Conservation (phyloP, 352 stramenopile genomes). For the Phytophthora hybrid region DNA sequence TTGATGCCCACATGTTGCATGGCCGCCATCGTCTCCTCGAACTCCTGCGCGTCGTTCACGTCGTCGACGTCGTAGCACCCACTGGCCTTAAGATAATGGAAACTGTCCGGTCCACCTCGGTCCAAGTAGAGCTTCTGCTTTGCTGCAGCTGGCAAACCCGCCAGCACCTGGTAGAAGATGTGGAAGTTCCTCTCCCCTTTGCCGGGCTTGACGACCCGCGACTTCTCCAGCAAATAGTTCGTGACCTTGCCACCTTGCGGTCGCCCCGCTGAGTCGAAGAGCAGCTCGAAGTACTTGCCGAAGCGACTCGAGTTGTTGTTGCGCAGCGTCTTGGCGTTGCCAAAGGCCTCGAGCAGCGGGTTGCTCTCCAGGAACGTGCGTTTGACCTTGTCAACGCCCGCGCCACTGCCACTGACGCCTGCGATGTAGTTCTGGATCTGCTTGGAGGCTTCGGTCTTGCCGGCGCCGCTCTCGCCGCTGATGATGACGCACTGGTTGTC, state of each 20-base stretch:
- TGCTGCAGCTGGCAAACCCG: constrained; percentile 65
- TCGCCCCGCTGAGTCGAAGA: constrained; percentile 90
- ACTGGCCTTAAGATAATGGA: constrained; percentile 90
- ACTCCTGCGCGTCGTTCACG: constrained; percentile 92
- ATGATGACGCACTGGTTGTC: constrained; percentile 93
- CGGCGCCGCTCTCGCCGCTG: constrained; percentile 84
- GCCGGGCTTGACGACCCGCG: constrained; percentile 83
- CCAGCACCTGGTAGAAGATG: constrained; percentile 95
- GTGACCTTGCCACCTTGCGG: constrained; percentile 90
- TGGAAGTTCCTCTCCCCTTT: constrained; percentile 95
- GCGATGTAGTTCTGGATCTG: constrained; percentile 93
- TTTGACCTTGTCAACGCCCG: constrained; percentile 89
- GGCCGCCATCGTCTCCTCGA: constrained; percentile 86
- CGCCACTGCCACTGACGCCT: constrained; percentile 77
- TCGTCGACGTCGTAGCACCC: constrained; percentile 92
- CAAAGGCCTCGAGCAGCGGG: constrained; percentile 96
- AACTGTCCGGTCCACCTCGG: constrained; percentile 70
- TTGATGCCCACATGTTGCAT: constrained; percentile 92
- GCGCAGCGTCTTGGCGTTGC: constrained; percentile 95
- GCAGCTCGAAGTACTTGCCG: constrained; percentile 96
- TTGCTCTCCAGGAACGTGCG: constrained; percentile 95
- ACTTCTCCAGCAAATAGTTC: constrained; percentile 95
- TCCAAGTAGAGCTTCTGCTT: constrained; percentile 80
- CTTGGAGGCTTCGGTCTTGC: constrained; percentile 91
- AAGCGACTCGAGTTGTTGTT: constrained; percentile 97